Evolutionary conservation across 805 yeast species (phyloP), one percentile per base, ranked within the genome.

Genomic region (Candida oleophila): DNA sequence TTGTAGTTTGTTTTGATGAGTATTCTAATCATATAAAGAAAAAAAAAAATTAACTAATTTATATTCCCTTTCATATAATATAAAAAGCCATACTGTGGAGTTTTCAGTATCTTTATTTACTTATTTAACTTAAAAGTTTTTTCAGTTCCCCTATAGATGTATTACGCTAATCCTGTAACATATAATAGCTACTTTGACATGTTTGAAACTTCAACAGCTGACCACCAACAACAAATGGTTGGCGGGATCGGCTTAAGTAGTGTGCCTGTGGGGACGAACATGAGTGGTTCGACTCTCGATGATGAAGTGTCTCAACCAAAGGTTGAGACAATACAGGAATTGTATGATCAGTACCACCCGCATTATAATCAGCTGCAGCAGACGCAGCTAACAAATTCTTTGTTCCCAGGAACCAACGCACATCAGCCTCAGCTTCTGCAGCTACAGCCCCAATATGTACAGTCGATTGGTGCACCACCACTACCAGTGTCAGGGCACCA

Each of bases 171-270:
- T 22, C 45, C 45, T 8, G 45, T 34, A 2, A 18, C 38, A 5
- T 42, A 42, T 21, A 42, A 22, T 30, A 42, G 40, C 32, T 42
- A 11, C 39, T 34, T 42, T 20, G 45, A 42, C 15, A 42, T 42
- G 45, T 42, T 42, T 14, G 45, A 42, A 36, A 20, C 39, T 3
- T 36, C 39, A 11, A 20, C 39, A 5, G 8, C 39, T 12, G 39
- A 36, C 18, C 39, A 36, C 39, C 39, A 18, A 19, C 39, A 36
- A 19, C 39, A 36, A 22, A 36, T 36, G 12, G 28, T 38, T 3
- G 39, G 39, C 39, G 41, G 41, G 11, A 18, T 38, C 41, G 32
- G 30, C 11, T 11, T 25, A 7, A 25, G 30, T 25, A 25, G 11
- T 25, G 30, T 25, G 11, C 30, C 30, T 25, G 30, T 25, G 11